Percentiles rank a stretch among this genome's conserved stretches.
Conservation (phyloP, 1,284 basidiomycete genomes). For the Neotropicomus parvogracilis region DNA sequence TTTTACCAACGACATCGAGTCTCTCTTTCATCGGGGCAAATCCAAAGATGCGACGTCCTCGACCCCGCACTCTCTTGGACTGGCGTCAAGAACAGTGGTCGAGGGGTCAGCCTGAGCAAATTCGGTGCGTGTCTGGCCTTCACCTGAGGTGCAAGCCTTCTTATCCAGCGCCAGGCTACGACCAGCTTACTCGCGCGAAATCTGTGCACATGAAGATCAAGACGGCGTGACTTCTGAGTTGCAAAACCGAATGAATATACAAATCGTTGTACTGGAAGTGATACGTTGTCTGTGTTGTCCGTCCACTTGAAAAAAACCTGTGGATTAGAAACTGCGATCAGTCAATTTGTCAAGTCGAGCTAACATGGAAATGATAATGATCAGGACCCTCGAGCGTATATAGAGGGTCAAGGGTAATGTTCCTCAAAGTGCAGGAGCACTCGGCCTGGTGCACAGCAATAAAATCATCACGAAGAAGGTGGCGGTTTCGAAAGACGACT, state of each 20-base stretch:
- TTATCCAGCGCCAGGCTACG: neutral
- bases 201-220: constrained; percentile 76
- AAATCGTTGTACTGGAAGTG: neutral
- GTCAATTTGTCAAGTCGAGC: neutral
- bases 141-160: neutral
- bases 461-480: constrained; percentile 29
- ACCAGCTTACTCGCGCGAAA: constrained; percentile 71
- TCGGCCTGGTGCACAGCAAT: constrained; percentile 39
- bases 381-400: constrained; percentile 39
- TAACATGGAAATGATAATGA: neutral
- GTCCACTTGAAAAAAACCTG: neutral
- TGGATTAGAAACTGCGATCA: constrained; percentile 6
- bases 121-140: constrained; percentile 60
- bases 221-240: constrained; percentile 30
- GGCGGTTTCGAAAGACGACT: neutral
- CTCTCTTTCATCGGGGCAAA: neutral
- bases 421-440: constrained; percentile 34
- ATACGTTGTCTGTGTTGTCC: neutral
- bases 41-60: constrained; percentile 70
- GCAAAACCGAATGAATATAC: neutral
- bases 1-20: neutral
- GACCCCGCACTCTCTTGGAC: constrained; percentile 94
- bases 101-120: constrained; percentile 85
- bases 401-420: constrained; percentile 28
- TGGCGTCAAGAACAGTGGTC: constrained; percentile 89